Evolutionary conservation across 106 monocot genomes (phyloP).

Genomic region (Apostasia ramifera): DNA sequence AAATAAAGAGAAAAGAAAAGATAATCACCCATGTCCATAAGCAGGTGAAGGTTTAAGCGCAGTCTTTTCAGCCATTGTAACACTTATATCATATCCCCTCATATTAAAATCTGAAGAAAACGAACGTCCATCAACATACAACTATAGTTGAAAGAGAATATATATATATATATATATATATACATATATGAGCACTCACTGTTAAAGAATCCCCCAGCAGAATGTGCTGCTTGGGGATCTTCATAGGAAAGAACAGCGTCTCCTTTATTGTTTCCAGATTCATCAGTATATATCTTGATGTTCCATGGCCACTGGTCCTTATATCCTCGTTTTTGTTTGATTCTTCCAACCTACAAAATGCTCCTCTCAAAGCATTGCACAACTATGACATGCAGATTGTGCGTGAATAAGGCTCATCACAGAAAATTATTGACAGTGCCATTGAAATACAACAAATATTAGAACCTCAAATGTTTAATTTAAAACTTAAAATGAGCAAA

Average conservation of each 20-base stretch:
- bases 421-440: too few species aligned
- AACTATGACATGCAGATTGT: too few species aligned
- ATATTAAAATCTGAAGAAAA: constrained; percentile 67
- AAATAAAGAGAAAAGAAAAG: neutral
- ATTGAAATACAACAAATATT: too few species aligned
- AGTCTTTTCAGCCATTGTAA: constrained; percentile 94
- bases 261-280: constrained; percentile 79
- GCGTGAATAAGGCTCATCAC: too few species aligned
- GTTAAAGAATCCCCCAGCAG: constrained; percentile 95
- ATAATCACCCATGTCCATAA: constrained; percentile 67
- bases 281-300: constrained; percentile 95
- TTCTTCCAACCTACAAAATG: constrained; percentile 77
- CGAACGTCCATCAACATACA: too few species aligned
- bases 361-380: too few species aligned
- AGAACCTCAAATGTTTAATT: too few species aligned
- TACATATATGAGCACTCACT: constrained; percentile 28
- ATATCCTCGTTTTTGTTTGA: constrained; percentile 97
- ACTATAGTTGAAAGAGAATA: neutral
- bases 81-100: constrained; percentile 75
- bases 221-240: constrained; percentile 98
- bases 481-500: too few species aligned
- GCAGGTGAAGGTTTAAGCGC: constrained; percentile 81
- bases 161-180: constrained; percentile 5
- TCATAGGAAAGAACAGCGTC: constrained; percentile 94
- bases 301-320: constrained; percentile 99